Evolutionary conservation across 2,329 filamentous ascomycete species (phyloP).

Genomic region (Rachicladosporium sp.): DNA sequence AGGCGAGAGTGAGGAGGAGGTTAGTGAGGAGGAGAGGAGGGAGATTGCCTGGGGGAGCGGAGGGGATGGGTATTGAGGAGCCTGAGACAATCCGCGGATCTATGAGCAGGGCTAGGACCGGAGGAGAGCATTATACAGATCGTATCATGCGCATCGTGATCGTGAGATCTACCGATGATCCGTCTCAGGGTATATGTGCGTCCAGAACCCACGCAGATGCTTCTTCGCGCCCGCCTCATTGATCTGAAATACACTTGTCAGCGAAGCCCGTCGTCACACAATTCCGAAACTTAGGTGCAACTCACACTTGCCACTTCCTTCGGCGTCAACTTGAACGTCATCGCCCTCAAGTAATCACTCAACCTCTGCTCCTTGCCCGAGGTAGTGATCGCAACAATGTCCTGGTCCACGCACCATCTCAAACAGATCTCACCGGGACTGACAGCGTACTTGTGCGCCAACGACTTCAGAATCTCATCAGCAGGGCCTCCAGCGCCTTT

Average conservation of each 20-base stretch:
- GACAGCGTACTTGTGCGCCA: constrained; percentile 50
- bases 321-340: constrained; percentile 47
- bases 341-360: constrained; percentile 43
- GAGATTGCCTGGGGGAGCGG: constrained; percentile 3
- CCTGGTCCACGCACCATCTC: constrained; percentile 50
- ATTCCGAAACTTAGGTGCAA: not conserved
- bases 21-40: constrained; percentile 1
- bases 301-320: constrained; percentile 39
- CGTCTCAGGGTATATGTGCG: constrained; percentile 33
- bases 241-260: constrained; percentile 21
- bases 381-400: constrained; percentile 47
- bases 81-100: too few relatives aligned
- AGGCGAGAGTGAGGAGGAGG: constrained; percentile 5
- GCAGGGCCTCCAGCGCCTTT: constrained; percentile 44
- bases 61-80: constrained; percentile 14
- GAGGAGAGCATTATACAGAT: too few relatives aligned
- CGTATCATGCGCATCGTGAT: too few relatives aligned
- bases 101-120: too few relatives aligned
- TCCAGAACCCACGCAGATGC: constrained; percentile 42
- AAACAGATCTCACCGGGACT: constrained; percentile 44
- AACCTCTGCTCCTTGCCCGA: constrained; percentile 48
- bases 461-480: constrained; percentile 35
- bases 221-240: constrained; percentile 36
- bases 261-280: constrained; percentile 37
- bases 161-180: constrained; percentile 23